Conservation (phyloP, 2,329 filamentous ascomycete species). For the Diplodia seriata region DNA sequence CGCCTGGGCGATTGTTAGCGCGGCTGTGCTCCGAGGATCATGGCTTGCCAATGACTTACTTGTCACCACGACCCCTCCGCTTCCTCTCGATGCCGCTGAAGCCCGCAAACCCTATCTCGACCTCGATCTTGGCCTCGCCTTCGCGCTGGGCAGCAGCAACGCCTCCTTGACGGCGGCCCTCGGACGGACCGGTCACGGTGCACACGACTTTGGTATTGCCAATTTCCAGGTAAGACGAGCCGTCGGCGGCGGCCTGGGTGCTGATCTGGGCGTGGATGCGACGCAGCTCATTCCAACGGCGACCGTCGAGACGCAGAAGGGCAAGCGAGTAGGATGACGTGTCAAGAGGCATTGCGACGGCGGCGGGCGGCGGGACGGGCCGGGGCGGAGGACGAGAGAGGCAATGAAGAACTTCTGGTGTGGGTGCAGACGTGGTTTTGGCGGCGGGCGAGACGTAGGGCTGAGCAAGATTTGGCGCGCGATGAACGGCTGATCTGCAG, state of each 20-base stretch:
- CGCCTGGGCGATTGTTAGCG: conserved; percentile 60
- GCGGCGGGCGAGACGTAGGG: conserved; percentile 2
- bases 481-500: conserved; percentile 28
- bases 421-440: conserved; percentile 20
- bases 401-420: background rate
- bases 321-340: conserved; percentile 90
- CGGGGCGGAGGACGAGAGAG: background rate
- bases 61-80: conserved; percentile 75
- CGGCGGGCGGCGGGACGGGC: background rate
- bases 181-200: conserved; percentile 83
- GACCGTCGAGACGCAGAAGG: conserved; percentile 71
- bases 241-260: conserved; percentile 90
- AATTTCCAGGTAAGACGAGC: conserved; percentile 93
- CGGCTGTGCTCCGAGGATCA: background rate
- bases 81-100: conserved; percentile 89
- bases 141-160: conserved; percentile 55
- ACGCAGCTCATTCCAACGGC: conserved; percentile 96
- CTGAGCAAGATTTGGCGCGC: conserved; percentile 29
- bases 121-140: conserved; percentile 71
- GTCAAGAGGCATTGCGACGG: conserved; percentile 81
- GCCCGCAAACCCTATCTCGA: conserved; percentile 84
- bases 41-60: conserved; percentile 61
- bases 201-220: conserved; percentile 98
- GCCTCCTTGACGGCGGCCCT: conserved; percentile 61
- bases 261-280: conserved; percentile 87